Percentiles rank a stretch among this genome's conserved stretches.
These are phyloP conservation scores for Zoysia matrella DNA, from an alignment of 202 grass and related monocot species.

Conservation along the genomic window DNA sequence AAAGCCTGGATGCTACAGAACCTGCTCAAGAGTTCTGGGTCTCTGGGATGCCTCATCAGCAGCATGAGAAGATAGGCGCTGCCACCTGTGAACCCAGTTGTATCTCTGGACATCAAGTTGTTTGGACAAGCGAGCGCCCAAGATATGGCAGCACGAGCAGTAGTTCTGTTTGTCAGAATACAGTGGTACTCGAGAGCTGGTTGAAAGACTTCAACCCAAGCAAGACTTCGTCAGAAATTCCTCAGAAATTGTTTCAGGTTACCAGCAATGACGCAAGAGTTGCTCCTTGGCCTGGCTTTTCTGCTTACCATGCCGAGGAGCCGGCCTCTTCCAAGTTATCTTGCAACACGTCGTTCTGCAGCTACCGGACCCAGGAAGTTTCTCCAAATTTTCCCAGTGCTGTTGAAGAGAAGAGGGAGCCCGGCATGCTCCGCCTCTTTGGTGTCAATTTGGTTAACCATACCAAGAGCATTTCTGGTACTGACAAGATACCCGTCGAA, in stretches of 20 bases:
- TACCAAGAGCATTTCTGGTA: conserved; percentile 15
- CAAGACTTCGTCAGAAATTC: conserved; percentile 56
- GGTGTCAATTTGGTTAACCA: conserved; percentile 73
- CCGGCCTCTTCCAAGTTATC: conserved; percentile 39
- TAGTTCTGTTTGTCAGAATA: conserved; percentile 58
- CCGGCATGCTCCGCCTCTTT: conserved; percentile 67
- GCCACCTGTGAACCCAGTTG: conserved; percentile 50
- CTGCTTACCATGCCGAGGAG: conserved; percentile 46
- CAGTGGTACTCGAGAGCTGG: conserved; percentile 59
- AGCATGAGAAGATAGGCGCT: conserved; percentile 58
- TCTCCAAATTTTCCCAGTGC: conserved; percentile 38
- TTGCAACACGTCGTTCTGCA: conserved; percentile 41
- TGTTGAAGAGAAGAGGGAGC: conserved; percentile 57
- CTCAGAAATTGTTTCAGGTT: conserved; percentile 60
- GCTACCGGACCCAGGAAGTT: conserved; percentile 53
- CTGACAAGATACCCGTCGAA: conserved; percentile 25
- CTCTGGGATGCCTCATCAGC: conserved; percentile 52
- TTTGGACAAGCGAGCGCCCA: conserved; percentile 52
- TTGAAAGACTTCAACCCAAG: conserved; percentile 57
- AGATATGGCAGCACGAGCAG: conserved; percentile 48
- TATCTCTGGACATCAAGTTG: conserved; percentile 61
- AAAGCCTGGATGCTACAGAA: conserved; percentile 59
- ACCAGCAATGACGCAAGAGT: conserved; percentile 41
- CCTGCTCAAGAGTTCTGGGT: conserved; percentile 68
- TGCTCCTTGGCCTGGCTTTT: conserved; percentile 48